A percentile compares a stretch with the other conserved stretches of the same genome.
phyloP scores from a whole-genome alignment of 208 protist genomes.

The Naegleria fowleri region DNA sequence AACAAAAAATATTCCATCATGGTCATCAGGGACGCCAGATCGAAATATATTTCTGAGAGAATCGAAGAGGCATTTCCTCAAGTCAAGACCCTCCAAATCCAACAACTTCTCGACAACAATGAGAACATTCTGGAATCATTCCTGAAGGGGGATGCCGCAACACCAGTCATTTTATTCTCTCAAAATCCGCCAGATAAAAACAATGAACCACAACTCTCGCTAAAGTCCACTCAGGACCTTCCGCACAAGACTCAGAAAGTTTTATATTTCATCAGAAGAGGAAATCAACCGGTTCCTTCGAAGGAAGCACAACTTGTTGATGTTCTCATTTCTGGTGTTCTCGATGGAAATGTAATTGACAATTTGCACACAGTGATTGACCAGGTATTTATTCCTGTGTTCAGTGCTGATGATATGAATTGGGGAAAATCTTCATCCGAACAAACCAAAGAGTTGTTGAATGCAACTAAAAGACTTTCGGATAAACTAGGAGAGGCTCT shows the following conservation, averaged over 20 bases:
- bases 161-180: neutral
- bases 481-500: neutral
- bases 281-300: neutral
- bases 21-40: neutral
- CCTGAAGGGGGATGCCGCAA: neutral
- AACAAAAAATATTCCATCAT: neutral
- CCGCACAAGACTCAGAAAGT: neutral
- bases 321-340: neutral
- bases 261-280: constrained; percentile 5
- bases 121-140: neutral
- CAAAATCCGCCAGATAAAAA: neutral
- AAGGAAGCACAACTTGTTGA: neutral
- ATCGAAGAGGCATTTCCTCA: neutral
- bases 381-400: neutral
- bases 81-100: neutral
- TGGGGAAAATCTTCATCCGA: neutral
- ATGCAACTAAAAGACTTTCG: neutral
- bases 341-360: neutral
- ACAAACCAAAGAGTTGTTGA: neutral
- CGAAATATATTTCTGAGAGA: neutral
- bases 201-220: neutral
- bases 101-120: neutral
- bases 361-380: neutral
- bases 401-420: neutral
- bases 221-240: neutral